Conservation (phyloP, 495 filamentous ascomycete species). For the Neurospora sp. region DNA sequence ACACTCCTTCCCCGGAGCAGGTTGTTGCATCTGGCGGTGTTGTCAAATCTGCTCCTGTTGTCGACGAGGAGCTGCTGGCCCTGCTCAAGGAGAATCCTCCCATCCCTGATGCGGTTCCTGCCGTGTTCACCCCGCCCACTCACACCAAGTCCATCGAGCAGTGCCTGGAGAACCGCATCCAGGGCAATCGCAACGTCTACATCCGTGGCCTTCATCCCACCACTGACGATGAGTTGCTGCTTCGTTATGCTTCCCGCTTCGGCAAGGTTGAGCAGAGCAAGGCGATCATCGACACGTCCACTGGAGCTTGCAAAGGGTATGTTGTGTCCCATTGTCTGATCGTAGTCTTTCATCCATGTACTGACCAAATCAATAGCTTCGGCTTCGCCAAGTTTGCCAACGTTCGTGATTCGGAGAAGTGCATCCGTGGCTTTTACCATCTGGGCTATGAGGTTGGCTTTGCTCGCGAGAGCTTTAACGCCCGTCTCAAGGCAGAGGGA, state of each 20-base stretch:
- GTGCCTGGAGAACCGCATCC: constrained; percentile 78
- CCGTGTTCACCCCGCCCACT: constrained; percentile 63
- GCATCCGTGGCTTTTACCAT: constrained; percentile 91
- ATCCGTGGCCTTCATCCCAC: constrained; percentile 90
- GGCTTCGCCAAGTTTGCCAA: constrained; percentile 92
- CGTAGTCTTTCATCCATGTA: neutral
- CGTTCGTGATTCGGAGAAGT: constrained; percentile 81
- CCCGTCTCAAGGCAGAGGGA: constrained; percentile 83
- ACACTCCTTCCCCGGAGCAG: constrained; percentile 56
- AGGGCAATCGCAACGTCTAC: constrained; percentile 88
- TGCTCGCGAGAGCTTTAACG: constrained; percentile 91
- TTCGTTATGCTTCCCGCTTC: constrained; percentile 73
- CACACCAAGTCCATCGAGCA: constrained; percentile 78
- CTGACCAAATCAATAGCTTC: constrained; percentile 49
- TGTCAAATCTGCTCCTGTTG: constrained; percentile 37
- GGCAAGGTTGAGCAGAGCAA: constrained; percentile 89
- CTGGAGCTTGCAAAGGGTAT: constrained; percentile 90
- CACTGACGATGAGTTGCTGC: constrained; percentile 84
- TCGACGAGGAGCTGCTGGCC: constrained; percentile 57
- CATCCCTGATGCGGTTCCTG: constrained; percentile 84
- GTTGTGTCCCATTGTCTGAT: constrained; percentile 8
- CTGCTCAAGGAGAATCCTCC: constrained; percentile 64
- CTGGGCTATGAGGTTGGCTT: constrained; percentile 95
- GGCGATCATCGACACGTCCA: constrained; percentile 89
- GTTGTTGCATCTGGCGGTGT: constrained; percentile 23